Evolutionary conservation across 192 early-diverging fungal species (phyloP).

Genomic region (Coemansia sp.): DNA sequence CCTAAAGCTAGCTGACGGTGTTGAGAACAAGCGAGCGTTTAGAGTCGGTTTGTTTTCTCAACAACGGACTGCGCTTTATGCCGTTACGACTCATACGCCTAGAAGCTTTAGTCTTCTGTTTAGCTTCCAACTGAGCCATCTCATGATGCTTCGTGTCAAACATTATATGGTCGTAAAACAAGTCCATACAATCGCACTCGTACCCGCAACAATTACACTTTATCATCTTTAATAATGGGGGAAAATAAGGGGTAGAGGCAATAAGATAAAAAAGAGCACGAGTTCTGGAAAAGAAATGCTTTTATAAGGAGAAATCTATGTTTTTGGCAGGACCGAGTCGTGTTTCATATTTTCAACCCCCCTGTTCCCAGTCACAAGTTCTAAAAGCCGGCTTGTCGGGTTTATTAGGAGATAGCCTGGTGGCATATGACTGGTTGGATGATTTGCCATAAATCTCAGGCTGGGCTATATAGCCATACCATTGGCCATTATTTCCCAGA

Average conservation of each 20-base stretch:
- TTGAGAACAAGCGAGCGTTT: conserved; percentile 20
- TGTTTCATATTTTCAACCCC: too few species aligned
- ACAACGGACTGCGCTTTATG: conserved; percentile 26
- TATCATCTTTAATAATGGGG: conserved; percentile 23
- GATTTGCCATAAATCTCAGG: too few species aligned
- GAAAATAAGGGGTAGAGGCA: conserved; percentile 4
- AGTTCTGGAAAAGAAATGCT: too few species aligned
- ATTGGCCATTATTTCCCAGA: too few species aligned
- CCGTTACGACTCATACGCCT: conserved; percentile 12
- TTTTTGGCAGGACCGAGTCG: too few species aligned
- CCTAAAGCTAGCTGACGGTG: too few species aligned
- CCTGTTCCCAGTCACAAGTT: too few species aligned
- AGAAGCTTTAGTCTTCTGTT: background rate
- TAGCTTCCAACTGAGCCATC: conserved; percentile 30
- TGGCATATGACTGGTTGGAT: too few species aligned
- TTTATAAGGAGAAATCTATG: too few species aligned
- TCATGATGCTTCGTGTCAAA: conserved; percentile 44
- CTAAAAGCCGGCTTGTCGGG: too few species aligned
- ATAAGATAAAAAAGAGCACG: conserved; percentile 1
- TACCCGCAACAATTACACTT: conserved; percentile 47
- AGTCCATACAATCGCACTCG: conserved; percentile 53
- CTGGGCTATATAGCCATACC: too few species aligned
- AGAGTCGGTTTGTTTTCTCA: conserved; percentile 9
- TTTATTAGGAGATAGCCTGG: too few species aligned
- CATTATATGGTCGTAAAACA: conserved; percentile 55